Percentiles rank a stretch among this genome's conserved stretches.
Evolutionary conservation across 257 asterid species (phyloP).

Genomic region (Ilex aquifolium): DNA sequence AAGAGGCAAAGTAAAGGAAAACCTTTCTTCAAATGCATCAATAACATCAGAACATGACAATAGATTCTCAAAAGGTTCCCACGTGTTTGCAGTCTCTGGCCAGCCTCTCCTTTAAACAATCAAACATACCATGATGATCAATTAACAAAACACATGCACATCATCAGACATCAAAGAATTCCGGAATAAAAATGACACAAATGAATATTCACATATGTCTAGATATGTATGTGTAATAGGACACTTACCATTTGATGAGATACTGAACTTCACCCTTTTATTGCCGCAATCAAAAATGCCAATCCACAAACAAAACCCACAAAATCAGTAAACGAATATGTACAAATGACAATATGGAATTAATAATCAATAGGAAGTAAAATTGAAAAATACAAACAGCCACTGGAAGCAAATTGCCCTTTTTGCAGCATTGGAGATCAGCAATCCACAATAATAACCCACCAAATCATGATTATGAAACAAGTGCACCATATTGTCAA

Average conservation of each 20-base stretch:
- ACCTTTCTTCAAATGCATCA: constrained; percentile 87
- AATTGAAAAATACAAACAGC: too few species aligned
- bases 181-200: too few species aligned
- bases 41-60: constrained; percentile 56
- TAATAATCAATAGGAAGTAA: too few species aligned
- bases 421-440: too few species aligned
- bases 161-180: not conserved
- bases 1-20: constrained; percentile 10
- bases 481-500: too few species aligned
- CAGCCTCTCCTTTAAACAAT: constrained; percentile 74
- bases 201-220: too few species aligned
- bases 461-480: not conserved
- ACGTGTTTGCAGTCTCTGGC: constrained; percentile 83
- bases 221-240: not conserved
- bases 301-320: constrained; percentile 15
- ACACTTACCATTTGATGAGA: constrained; percentile 73
- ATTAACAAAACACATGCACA: constrained; percentile 7
- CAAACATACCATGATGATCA: constrained; percentile 19
- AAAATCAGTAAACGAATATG: not conserved
- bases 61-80: constrained; percentile 87
- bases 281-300: constrained; percentile 38
- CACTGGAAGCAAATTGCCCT: too few species aligned
- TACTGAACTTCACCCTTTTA: constrained; percentile 78
- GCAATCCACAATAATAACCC: constrained; percentile 11
- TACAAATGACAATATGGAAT: too few species aligned